Percentiles rank a stretch among this genome's conserved stretches.
Evolutionary conservation across 2,329 filamentous ascomycete genomes (phyloP).

Genomic region (Trichophyton verrucosum): DNA sequence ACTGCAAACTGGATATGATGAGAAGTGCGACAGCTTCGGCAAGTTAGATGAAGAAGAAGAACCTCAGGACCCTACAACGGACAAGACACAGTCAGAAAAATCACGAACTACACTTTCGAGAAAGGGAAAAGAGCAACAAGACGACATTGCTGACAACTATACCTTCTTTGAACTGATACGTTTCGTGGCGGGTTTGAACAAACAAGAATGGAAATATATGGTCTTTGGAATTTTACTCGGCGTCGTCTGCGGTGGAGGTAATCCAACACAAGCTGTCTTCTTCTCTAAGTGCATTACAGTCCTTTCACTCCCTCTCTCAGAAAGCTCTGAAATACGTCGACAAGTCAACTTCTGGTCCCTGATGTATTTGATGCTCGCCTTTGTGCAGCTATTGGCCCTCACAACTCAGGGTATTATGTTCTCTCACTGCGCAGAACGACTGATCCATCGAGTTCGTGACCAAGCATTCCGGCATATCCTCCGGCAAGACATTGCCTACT

Average conservation of each 20-base stretch:
- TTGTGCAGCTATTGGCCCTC: conserved; percentile 60
- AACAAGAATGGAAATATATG: conserved; percentile 58
- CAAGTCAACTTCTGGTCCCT: conserved; percentile 73
- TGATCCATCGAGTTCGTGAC: conserved; percentile 76
- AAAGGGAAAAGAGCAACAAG: neutral
- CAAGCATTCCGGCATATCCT: conserved; percentile 74
- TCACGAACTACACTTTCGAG: neutral
- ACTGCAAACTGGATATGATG: neutral
- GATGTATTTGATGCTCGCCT: conserved; percentile 77
- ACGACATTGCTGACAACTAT: neutral
- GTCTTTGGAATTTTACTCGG: conserved; percentile 58
- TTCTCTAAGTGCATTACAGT: conserved; percentile 78
- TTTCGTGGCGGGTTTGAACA: conserved; percentile 69
- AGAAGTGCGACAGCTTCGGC: neutral
- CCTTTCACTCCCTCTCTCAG: conserved; percentile 45
- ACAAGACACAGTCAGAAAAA: neutral
- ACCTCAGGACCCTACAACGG: neutral
- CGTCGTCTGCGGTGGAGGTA: conserved; percentile 65
- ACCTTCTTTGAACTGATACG: conserved; percentile 47
- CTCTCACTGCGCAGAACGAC: conserved; percentile 68
- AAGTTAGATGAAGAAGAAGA: neutral
- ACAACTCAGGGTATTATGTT: conserved; percentile 59
- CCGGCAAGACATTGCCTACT: conserved; percentile 84
- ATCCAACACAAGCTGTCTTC: conserved; percentile 67
- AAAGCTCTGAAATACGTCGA: conserved; percentile 47